Evolutionary conservation across 345 rosid genomes (phyloP), one percentile per base, ranked within the genome.

Genomic region (Populus deltoides): DNA sequence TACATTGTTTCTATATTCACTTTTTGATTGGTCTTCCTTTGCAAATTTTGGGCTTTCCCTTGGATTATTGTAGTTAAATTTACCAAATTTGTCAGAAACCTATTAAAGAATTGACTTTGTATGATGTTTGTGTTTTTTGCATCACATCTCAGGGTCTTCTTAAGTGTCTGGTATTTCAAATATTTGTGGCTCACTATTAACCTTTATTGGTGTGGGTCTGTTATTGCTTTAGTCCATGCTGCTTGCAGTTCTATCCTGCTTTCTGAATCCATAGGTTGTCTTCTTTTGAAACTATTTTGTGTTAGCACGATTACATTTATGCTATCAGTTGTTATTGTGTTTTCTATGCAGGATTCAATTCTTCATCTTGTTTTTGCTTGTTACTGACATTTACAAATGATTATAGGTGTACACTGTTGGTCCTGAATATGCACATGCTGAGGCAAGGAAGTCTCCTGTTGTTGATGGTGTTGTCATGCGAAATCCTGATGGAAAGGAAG

Each of bases 401-500:
- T 77, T 84, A 22, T 78, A 96, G 99, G 99, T 97, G 38, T 97
- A 97, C 72, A 97, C 98, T 7, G 99, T 94, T 84, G 99, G 98
- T 75, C 91, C 99, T 68, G 99, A 97, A 81, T 97, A 97, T 84
- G 98, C 99, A 38, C 99, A 97, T 78, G 99, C 99, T 66, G 98
- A 97, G 86, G 99, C 99, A 68, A 92, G 99, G 87, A 97, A 97
- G 85, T 97, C 99, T 80, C 99, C 99, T 16, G 99, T 97, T 86
- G 99, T 97, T 69, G 99, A 97, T 87, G 99, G 99, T 75, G 99
- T 97, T 81, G 99, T 97, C 61, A 90, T 94, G 98, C 92, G 99
- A 83, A 94, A 97, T 81, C 91, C 90, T 41, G 98, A 94, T 83
- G 99, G 98, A 63, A 97, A 97, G 87, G 99, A 97, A 85, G 99